Base-by-base conservation (phyloP, 1,284 basidiomycete species). In the Takashimella koratensis region DNA sequence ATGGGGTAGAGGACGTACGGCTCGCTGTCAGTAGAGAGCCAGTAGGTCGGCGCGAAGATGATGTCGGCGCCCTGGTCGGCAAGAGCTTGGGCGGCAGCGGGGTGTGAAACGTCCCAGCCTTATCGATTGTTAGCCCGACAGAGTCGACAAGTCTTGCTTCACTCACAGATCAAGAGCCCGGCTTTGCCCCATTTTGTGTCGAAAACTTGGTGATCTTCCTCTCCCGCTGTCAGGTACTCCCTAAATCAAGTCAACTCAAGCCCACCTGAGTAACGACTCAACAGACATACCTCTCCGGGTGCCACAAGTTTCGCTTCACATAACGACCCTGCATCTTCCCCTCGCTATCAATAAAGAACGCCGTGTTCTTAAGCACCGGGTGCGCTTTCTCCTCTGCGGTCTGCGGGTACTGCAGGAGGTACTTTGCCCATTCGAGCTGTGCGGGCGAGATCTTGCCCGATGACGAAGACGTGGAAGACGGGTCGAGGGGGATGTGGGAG, bases 61-160 rank as follows among this genome's bases (percentile, higher is more conserved):
- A 77, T 61, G 40, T 71, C 65, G 5, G 64, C 74, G 12, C 71
- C 73, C 54, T 64, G 62, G 48, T 68, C 60, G 5, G 68, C 65
- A 1, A 77, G 59, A 3, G 39, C 44, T 47, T 70, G 68, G 3
- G 67, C 67, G 4, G 68, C 66, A 3, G 56, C 53, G 1, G 73
- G 69, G 51, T 76, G 71, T 4, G 73, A 71, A 42, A 74, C 54
- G 54, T 77, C 75, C 74, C 75, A 77, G 59, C 71, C 71, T 74
- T 46, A 5, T n/a, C n/a, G n/a, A n/a, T n/a, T n/a, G n/a, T n/a
- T n/a, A n/a, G n/a, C n/a, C n/a, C n/a, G n/a, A n/a, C n/a, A n/a
- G n/a, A n/a, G n/a, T n/a, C n/a, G n/a, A n/a, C n/a, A n/a, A n/a
- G n/a, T n/a, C n/a, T n/a, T n/a, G n/a, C n/a, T n/a, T n/a, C n/a